These are phyloP conservation scores for Tetracentron sinense DNA, from an alignment of 164 flowering plant genomes.

Conservation along the genomic window DNA sequence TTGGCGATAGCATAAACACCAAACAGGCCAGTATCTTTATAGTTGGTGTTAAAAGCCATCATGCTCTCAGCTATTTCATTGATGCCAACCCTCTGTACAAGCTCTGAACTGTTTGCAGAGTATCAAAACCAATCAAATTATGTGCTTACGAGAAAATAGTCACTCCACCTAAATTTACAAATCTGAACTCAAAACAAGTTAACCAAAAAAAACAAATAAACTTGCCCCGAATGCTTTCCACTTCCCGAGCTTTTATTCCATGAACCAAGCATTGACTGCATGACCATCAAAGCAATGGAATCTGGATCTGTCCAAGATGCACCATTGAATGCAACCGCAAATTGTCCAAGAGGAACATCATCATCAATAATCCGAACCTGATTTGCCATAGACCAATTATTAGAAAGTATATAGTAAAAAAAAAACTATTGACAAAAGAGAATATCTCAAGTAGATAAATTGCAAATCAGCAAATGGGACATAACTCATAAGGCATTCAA, in stretches of 20 bases:
- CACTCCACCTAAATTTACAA: too few species aligned
- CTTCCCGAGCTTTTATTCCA: slow-evolving; percentile 79
- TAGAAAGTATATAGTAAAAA: background rate
- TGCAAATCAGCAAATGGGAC: too few species aligned
- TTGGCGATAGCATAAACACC: slow-evolving; percentile 93
- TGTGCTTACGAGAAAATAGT: background rate
- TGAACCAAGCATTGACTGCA: slow-evolving; percentile 92
- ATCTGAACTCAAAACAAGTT: too few species aligned
- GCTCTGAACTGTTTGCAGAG: slow-evolving; percentile 62
- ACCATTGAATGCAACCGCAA: slow-evolving; percentile 93
- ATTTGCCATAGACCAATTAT: slow-evolving; percentile 1
- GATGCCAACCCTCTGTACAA: slow-evolving; percentile 79
- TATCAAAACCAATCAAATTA: slow-evolving; percentile 9
- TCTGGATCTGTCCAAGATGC: slow-evolving; percentile 99
- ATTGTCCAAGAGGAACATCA: slow-evolving; percentile 87
- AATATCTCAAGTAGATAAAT: background rate
- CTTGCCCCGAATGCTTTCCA: slow-evolving; percentile 96
- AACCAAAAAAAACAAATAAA: too few species aligned
- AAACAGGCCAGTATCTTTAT: slow-evolving; percentile 61
- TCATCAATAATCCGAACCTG: slow-evolving; percentile 92
- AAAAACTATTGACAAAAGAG: background rate
- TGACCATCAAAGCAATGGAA: slow-evolving; percentile 93
- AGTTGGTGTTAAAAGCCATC: slow-evolving; percentile 57
- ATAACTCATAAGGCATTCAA: too few species aligned
- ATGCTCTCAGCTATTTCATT: slow-evolving; percentile 81